Evolutionary conservation across 495 filamentous ascomycete genomes (phyloP), one percentile per base, ranked within the genome.

Genomic region (Cercophora scortea): DNA sequence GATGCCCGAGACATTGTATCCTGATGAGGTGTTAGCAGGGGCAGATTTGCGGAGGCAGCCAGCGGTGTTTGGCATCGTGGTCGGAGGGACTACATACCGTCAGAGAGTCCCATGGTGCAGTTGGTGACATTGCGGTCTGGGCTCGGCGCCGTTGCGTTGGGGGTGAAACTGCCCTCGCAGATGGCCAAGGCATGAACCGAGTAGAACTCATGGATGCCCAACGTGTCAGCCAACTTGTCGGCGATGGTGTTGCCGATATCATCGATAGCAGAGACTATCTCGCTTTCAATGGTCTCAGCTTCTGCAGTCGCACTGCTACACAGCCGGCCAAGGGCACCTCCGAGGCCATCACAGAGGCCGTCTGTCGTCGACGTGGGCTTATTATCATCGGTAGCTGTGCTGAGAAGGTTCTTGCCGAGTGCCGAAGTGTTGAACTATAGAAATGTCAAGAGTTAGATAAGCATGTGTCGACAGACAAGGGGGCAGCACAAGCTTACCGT

Each of bases 171-270:
- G 40, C 89, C 87, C 55, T 79, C 64, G 56, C 89, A 92, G 59
- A 83, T 78, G 50, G 81, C 75, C 67, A 89, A 78, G 47, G 89
- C 61, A 58, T 92, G 85, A 17, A 83, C 59, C 40, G 81, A 82
- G 67, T 92, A 92, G 69, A 85, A 94, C 57, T 88, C 75, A n/a
- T 80, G 72, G 47, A 88, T 74, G 12, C 79, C 79, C 6, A 83
- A 71, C 3, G 73, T 55, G 6, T 67, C 57, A 1, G 73, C 71
- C 12, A 81, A 47, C 38, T 70, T 59, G 54, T 77, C 73, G 45
- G 45, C 47, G 1, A 54, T 47, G 25, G 42, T 47, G 40, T 61
- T 56, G 7, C 18, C 42, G 18, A 69, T 59, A 33, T 66, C 56
- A 51, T 58, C 55, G 47, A 75, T 56, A 6, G 61, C 47, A 44